Evolutionary conservation across 169 alveolate genomes (phyloP), one percentile per base, ranked within the genome.

Genomic region (Cryptosporidium ubiquitum): DNA sequence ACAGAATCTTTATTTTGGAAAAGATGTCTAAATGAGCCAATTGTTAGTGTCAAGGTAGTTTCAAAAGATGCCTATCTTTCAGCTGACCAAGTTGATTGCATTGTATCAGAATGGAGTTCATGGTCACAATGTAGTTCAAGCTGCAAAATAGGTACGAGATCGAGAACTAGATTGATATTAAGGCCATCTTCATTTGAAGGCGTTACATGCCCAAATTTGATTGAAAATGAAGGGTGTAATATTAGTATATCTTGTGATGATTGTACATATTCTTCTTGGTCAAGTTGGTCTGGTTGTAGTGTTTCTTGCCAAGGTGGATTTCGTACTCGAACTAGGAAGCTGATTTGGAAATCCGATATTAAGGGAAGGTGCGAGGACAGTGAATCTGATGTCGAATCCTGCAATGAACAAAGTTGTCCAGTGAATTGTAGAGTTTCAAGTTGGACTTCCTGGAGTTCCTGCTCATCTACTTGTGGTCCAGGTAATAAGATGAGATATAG

Each of bases 91-190:
- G 89, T 79, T 37, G 89, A 79, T 23, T 79, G 89, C 47, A 64
- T 79, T 0, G 89, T 79, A 20, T 79, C 89, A 39, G 89, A 79
- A 49, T 79, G 89, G 89, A 79, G 79, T 26, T 9, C 89, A 20
- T 79, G 89, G 89, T 79, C 89, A 4, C 89, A 58, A 64, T 79
- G 89, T 29, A 79, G 89, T 60, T 79, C 89, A 18, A 79, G 60
- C 7, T 79, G 89, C 37, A 66, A 79, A 16, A 64, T 57, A 5
- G 89, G 89, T 33, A 79, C 79, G 5, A 79, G 75, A 64, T 79
- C 73, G n/a, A 79, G 89, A 60, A 79, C 75, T 9, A 79, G 89
- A 47, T 64, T 79, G 42, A 58, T 79, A 5, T 10, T 79, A 35
- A 57, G 89, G 33, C 79, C 89, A 14, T 68, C 73, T 18, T 61